phyloP scores from a whole-genome alignment of 2,329 filamentous ascomycete genomes.

The Epichloe typhina region DNA sequence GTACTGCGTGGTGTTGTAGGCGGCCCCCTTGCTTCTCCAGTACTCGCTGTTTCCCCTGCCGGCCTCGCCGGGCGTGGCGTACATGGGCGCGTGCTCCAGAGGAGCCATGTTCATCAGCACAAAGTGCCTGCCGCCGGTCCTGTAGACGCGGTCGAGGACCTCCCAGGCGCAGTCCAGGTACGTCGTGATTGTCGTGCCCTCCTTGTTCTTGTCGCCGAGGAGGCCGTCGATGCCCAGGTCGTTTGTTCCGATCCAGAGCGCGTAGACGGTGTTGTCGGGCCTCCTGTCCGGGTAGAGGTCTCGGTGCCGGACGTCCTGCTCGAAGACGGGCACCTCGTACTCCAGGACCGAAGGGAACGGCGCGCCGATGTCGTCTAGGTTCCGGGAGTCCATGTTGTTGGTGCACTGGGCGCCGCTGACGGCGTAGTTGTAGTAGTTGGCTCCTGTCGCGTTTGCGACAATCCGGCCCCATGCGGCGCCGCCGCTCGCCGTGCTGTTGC shows the following conservation, averaged over 20 bases:
- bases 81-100: constrained; percentile 54
- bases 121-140: constrained; percentile 54
- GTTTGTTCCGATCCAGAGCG: constrained; percentile 73
- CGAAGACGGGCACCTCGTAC: constrained; percentile 46
- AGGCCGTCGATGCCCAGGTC: constrained; percentile 57
- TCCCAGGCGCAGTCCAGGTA: constrained; percentile 57
- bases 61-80: constrained; percentile 23
- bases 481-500: constrained; percentile 45
- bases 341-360: constrained; percentile 49
- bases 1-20: constrained; percentile 34
- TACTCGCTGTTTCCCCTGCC: constrained; percentile 18
- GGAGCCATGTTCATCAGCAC: constrained; percentile 59
- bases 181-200: constrained; percentile 45
- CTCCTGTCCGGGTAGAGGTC: constrained; percentile 28
- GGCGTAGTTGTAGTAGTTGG: constrained; percentile 54
- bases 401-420: constrained; percentile 61
- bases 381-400: constrained; percentile 50
- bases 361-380: constrained; percentile 31
- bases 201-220: constrained; percentile 48
- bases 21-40: constrained; percentile 33
- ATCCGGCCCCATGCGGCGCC: constrained; percentile 58
- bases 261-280: constrained; percentile 52
- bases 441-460: constrained; percentile 44
- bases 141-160: constrained; percentile 49
- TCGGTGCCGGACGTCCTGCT: constrained; percentile 31